Conservation (phyloP, 1,284 basidiomycete genomes). For the Malassezia slooffiae region DNA sequence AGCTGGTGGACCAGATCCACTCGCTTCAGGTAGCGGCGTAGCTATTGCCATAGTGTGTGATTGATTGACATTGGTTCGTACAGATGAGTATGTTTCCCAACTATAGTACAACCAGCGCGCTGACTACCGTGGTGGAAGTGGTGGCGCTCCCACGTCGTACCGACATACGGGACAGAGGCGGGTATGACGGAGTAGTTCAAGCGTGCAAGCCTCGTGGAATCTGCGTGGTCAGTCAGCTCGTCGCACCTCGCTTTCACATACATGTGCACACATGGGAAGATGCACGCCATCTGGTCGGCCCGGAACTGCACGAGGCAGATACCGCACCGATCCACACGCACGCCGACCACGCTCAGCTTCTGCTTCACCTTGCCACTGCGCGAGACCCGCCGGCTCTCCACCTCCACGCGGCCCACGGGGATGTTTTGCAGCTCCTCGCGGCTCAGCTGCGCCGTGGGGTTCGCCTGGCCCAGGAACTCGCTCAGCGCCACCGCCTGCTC, state of each 20-base stretch:
- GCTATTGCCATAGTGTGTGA: background rate
- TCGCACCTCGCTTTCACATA: constrained; percentile 5
- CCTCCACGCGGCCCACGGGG: constrained; percentile 56
- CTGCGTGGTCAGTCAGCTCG: background rate
- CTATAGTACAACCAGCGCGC: constrained; percentile 2
- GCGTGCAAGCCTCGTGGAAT: constrained; percentile 30
- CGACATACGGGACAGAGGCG: constrained; percentile 28
- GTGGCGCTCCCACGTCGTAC: constrained; percentile 4
- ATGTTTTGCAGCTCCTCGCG: constrained; percentile 47
- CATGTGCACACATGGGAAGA: constrained; percentile 61
- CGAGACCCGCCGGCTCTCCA: constrained; percentile 58
- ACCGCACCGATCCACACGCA: constrained; percentile 63
- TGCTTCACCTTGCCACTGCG: constrained; percentile 64
- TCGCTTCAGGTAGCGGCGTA: constrained; percentile 4
- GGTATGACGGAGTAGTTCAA: constrained; percentile 14
- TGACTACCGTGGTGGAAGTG: no score
- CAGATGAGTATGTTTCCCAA: no score
- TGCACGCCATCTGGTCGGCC: constrained; percentile 53
- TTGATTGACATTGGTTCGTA: no score
- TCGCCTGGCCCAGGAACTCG: constrained; percentile 57
- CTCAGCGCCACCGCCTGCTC: constrained; percentile 54
- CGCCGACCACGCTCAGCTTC: constrained; percentile 62
- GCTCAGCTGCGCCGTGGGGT: constrained; percentile 35
- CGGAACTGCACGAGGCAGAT: constrained; percentile 70
- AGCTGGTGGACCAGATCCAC: constrained; percentile 35